Base-by-base conservation (phyloP, 305 asterid species). In the Ruellia speciosa region DNA sequence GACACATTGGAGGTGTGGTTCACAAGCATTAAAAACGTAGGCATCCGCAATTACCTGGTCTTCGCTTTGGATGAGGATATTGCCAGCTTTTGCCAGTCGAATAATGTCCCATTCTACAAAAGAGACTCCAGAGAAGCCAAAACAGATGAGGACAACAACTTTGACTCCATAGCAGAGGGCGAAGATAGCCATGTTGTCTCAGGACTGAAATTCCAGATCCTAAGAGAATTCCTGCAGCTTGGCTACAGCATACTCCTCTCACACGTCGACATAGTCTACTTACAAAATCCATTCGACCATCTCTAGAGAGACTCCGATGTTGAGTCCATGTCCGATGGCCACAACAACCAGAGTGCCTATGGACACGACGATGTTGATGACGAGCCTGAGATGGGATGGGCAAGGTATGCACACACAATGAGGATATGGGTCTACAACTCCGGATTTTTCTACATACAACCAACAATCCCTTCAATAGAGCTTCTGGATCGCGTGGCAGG, bases 261-360 rank as follows among this genome's bases (percentile, higher is more conserved):
- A 9, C 86, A 82, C 45, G 77, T 79, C 10, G 89, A 82, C 67
- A 67, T 79, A 48, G 69, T 82, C 56, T 79, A 77, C 77, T 56
- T 82, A 54, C 77, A 75, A 47, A 79, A 81, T 57, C 89, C 86
- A 43, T 79, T 82, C 33, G 41, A 75, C 3, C 56, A 76, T 73
- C 75, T 82, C 7, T 76, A 79, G 45, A 77, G 80, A 39, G 86
- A 82, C 69, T 77, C 83, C 0, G 89, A 82, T 18, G 77, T 82
- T 66, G 89, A 82, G 60, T 79, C 81, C 53, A 82, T 82, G 89
- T 60, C 83, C 0, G 86, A 82, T 19, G 89, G 86, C 3, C 86
- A 79, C 52, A 19, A 73, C 58, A 79, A 79, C 57, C 49, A 40
- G 61, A 82, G 82, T 6, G 83, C 86, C 17, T 79, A 82, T 39